Evolutionary conservation across 768 basidiomycete species (phyloP).

Genomic region (Boletus fagicola): DNA sequence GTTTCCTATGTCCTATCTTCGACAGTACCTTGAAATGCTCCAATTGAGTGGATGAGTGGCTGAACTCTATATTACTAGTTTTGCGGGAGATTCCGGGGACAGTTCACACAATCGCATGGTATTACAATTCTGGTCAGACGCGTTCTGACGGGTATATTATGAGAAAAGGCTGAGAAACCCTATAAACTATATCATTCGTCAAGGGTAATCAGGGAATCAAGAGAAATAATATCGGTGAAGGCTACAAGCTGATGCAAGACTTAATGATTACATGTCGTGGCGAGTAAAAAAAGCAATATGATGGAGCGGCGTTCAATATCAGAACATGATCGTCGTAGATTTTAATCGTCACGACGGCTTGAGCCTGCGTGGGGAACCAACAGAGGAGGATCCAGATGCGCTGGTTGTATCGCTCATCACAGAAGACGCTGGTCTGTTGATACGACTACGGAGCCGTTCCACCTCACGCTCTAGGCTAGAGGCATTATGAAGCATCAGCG

Average conservation of each 20-base stretch:
- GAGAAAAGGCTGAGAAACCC: background rate
- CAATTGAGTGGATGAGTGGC: constrained; percentile 19
- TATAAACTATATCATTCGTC: background rate
- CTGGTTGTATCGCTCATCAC: constrained; percentile 25
- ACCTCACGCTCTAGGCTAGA: constrained; percentile 61
- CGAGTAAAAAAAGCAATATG: background rate
- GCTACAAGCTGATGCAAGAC: constrained; percentile 23
- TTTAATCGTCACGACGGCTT: constrained; percentile 20
- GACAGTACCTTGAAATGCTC: background rate
- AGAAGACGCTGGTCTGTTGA: constrained; percentile 55
- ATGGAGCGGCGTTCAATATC: background rate
- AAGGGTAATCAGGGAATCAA: background rate
- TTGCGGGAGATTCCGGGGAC: constrained; percentile 24
- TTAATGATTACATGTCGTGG: constrained; percentile 19
- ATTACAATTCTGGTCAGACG: background rate
- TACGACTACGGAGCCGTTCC: constrained; percentile 64
- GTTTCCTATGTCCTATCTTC: constrained; percentile 4
- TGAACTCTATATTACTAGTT: constrained; percentile 35
- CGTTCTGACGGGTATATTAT: background rate
- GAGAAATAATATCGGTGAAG: constrained; percentile 1
- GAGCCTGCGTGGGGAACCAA: constrained; percentile 30
- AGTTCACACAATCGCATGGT: background rate
- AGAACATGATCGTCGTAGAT: background rate
- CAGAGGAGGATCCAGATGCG: constrained; percentile 23
- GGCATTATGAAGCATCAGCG: constrained; percentile 2